Percentiles rank a stretch among this genome's conserved stretches.
Evolutionary conservation across 164 flowering plant species (phyloP).

Genomic region (Kingdonia uniflora): DNA sequence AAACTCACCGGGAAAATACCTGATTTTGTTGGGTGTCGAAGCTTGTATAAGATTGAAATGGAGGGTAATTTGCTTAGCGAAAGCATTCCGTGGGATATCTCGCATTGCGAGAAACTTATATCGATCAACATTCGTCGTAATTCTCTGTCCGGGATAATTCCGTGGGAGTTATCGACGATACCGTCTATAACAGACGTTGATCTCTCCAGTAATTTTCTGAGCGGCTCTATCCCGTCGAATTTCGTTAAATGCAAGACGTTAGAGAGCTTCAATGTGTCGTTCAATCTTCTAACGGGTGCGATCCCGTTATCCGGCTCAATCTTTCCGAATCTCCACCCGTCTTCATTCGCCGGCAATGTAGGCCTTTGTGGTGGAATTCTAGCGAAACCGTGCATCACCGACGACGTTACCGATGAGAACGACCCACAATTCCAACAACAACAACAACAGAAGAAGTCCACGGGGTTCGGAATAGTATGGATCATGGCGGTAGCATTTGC

Average conservation of each 20-base stretch:
- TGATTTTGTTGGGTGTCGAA: conserved; percentile 53
- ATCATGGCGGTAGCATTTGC: conserved; percentile 74
- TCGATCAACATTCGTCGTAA: conserved; percentile 43
- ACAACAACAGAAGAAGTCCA: conserved; percentile 22
- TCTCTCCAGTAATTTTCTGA: conserved; percentile 55
- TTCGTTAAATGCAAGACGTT: conserved; percentile 59
- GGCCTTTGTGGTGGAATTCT: conserved; percentile 63
- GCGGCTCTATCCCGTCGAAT: conserved; percentile 65
- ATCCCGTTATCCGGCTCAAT: conserved; percentile 51
- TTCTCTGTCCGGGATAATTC: conserved; percentile 62
- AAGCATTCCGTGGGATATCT: conserved; percentile 69
- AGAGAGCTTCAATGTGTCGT: conserved; percentile 76
- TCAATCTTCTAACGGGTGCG: conserved; percentile 60
- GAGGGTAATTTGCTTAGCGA: conserved; percentile 54
- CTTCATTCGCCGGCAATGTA: conserved; percentile 64
- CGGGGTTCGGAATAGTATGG: conserved; percentile 73
- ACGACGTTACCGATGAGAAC: conserved; percentile 4
- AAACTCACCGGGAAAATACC: conserved; percentile 54
- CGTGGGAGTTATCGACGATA: conserved; percentile 67
- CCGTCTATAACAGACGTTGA: conserved; percentile 73
- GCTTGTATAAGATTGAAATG: conserved; percentile 62
- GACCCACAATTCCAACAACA: conserved; percentile 15
- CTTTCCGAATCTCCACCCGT: conserved; percentile 59
- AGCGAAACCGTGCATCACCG: conserved; percentile 38
- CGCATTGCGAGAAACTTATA: conserved; percentile 68